Evolutionary conservation across 441 rosid genomes (phyloP), one percentile per base, ranked within the genome.

Genomic region (Dalechampia spathulata): DNA sequence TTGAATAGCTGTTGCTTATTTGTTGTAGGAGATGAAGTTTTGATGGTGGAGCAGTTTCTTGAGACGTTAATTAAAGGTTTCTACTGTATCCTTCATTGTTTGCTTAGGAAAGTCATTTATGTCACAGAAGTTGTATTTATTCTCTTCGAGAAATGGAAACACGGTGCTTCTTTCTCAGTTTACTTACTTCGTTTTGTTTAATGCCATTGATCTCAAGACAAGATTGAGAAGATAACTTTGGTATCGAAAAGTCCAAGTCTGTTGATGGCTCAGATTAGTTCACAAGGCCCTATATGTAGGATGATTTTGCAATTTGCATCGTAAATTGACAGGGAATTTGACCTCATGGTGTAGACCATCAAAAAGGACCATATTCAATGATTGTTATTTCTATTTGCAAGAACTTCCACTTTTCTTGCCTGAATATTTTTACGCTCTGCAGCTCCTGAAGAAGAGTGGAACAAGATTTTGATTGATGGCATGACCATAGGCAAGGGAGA

Each of bases 381-480:
- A 3, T 3, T 30, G 34, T 8, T 30, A 8, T 30, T 30, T 30
- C 34, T 30, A 30, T 30, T 30, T 3, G 34, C 34, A 30, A 28
- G 49, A 6, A 47, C 52, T 4, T 39, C 39, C 41, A 37, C 20
- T 11, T 28, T 6, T 32, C 37, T 49, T 23, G 36, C 16, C 34
- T n/a, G 19, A 14, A 51, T 20, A 27, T 44, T 52, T 48, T 7
- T 53, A 41, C 57, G 21, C 60, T 40, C 7, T 69, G 72, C 82
- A 92, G 96, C 91, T 79, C 90, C 96, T 6, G 90, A 84, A 72
- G 93, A 81, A 69, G 76, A 81, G 55, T 87, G 98, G 96, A 91
- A 79, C 73, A 87, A 61, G 65, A 73, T 83, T 54, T 73, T 87
- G 73, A 55, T 91, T 44, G 70, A 73, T 0, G 95, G 95, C 51